Conservation (phyloP, 306 rosid genomes). For the Begonia fuchsioides region DNA sequence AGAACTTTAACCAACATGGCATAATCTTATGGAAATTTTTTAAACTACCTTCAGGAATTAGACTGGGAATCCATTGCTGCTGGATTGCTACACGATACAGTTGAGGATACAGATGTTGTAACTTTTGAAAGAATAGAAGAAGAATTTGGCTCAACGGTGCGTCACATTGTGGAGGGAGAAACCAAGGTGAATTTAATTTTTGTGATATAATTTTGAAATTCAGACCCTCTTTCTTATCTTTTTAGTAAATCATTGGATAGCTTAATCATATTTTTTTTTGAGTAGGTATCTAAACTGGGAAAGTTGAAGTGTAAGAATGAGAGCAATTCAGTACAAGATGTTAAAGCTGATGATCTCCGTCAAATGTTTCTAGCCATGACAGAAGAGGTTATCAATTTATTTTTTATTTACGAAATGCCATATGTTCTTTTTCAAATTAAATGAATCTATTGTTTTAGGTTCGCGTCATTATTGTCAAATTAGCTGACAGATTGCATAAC, state of each 20-base stretch:
- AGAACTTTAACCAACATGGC: too few species aligned
- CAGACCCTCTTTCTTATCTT: too few species aligned
- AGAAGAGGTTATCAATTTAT: conserved; percentile 60
- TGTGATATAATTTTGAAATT: background rate
- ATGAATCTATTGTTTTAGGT: conserved; percentile 40
- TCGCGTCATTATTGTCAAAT: conserved; percentile 91
- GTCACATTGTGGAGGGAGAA: conserved; percentile 97
- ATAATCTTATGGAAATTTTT: too few species aligned
- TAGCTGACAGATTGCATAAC: conserved; percentile 91
- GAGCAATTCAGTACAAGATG: conserved; percentile 73
- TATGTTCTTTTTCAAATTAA: conserved; percentile 13
- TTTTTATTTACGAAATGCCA: conserved; percentile 10
- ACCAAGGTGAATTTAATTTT: conserved; percentile 54
- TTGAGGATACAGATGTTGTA: conserved; percentile 85
- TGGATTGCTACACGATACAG: conserved; percentile 94
- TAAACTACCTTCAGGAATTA: conserved; percentile 45
- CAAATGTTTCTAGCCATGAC: conserved; percentile 99
- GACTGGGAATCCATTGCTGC: conserved; percentile 99
- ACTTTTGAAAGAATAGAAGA: conserved; percentile 86
- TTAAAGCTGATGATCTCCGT: conserved; percentile 90
- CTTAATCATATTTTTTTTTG: conserved; percentile 18
- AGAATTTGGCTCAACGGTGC: conserved; percentile 81
- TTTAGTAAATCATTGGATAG: background rate
- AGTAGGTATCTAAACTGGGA: conserved; percentile 88
- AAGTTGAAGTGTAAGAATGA: conserved; percentile 80